Evolutionary conservation across 176 grass and related monocot genomes (phyloP), one percentile per base, ranked within the genome.

Genomic region (Aegilops longissima): DNA sequence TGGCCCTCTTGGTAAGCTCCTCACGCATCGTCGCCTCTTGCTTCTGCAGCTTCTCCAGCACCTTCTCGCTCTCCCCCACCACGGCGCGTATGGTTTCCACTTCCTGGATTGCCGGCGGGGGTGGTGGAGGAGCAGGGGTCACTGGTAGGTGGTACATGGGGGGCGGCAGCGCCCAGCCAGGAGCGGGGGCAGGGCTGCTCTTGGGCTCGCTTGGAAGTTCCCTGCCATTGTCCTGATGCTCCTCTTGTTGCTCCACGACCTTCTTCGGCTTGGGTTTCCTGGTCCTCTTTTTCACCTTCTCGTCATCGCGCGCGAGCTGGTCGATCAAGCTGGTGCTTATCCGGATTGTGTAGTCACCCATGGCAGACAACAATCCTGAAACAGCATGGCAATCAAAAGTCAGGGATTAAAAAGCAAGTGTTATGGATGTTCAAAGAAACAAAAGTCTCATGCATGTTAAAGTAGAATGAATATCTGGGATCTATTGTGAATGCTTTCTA

Each of bases 261-360:
- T 92, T 95, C 83, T 90, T 90, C 18, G 93, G 83, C 86, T 85
- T 95, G 67, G 86, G 86, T 81, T 92, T 98, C 90, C 89, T 95
- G 82, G 45, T 44, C 84, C 81, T 95, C 65, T 77, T 88, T 73
- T 85, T 88, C n/a, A 88, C 67, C 85, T 94, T 94, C 73, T 92
- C 84, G 4, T 90, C 93, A 13, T 92, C 90, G 2, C 70, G 80
- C 61, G 90, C 75, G 10, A 98, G 83, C 64, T 92, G 92, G 64
- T 89, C 85, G 14, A 95, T 89, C 51, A 98, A 76, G 62, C 84
- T 91, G 34, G 84, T 94, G 86, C 96, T 98, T 74, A 80, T 80
- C 77, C 63, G 35, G 59, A 80, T 80, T 9, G 58, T 61, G 58
- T 40, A 80, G 23, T 80, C 77, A 80, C 77, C 59, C 77, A 80